Percentiles rank a stretch among this genome's conserved stretches.
Evolutionary conservation across 2,329 filamentous ascomycete genomes (phyloP).

Genomic region (Colletotrichum australisinense): DNA sequence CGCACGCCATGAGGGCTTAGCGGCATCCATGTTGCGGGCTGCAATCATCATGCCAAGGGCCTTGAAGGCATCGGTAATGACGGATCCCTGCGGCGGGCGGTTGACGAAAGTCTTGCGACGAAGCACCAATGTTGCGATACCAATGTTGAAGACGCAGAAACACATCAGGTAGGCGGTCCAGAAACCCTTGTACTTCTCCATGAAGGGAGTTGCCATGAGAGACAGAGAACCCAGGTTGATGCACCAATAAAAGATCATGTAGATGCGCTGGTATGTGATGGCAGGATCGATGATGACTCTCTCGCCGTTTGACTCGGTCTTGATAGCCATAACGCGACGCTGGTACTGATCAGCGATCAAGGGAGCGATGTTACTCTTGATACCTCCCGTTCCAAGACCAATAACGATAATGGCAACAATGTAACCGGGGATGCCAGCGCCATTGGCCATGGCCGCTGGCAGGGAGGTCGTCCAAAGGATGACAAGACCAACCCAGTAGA

Average conservation of each 20-base stretch:
- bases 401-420: constrained; percentile 70
- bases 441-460: constrained; percentile 47
- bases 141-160: constrained; percentile 69
- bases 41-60: constrained; percentile 53
- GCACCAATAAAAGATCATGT: constrained; percentile 76
- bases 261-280: constrained; percentile 75
- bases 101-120: constrained; percentile 60
- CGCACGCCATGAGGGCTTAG: constrained; percentile 74
- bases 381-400: constrained; percentile 74
- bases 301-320: constrained; percentile 61
- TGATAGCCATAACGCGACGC: constrained; percentile 61
- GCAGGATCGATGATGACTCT: constrained; percentile 75
- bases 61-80: constrained; percentile 74
- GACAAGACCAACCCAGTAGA: constrained; percentile 69
- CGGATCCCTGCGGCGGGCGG: constrained; percentile 68
- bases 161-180: constrained; percentile 71
- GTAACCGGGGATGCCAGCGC: constrained; percentile 60
- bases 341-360: constrained; percentile 75
- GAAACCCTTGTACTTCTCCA: constrained; percentile 76
- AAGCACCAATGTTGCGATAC: constrained; percentile 52
- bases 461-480: constrained; percentile 65
- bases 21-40: constrained; percentile 62
- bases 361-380: constrained; percentile 73
- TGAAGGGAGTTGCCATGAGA: constrained; percentile 73
- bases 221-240: constrained; percentile 72